Evolutionary conservation across 805 yeast genomes (phyloP).

Genomic region (Citeromyces nyonsensis): DNA sequence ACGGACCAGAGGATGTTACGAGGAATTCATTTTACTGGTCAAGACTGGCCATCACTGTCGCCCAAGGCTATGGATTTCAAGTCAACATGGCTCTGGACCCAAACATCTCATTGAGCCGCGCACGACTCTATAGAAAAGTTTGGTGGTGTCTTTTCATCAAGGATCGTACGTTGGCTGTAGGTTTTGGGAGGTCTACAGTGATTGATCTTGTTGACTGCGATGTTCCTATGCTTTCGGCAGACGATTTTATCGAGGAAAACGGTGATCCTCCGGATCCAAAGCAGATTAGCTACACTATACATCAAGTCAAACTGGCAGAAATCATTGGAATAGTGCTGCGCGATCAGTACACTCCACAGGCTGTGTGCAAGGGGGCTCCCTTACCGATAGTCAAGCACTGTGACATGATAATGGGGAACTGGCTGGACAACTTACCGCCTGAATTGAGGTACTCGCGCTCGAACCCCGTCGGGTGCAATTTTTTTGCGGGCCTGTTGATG

Average conservation of each 20-base stretch:
- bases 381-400: constrained; percentile 26
- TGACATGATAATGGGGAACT: constrained; percentile 57
- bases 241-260: constrained; percentile 27
- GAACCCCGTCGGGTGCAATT: constrained; percentile 12
- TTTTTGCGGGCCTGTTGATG: constrained; percentile 2
- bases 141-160: constrained; percentile 72
- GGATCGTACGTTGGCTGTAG: constrained; percentile 54
- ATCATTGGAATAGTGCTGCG: constrained; percentile 52
- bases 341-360: constrained; percentile 43
- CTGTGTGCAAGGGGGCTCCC: constrained; percentile 19
- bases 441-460: constrained; percentile 38
- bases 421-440: constrained; percentile 52
- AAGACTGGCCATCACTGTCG: constrained; percentile 50
- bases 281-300: constrained; percentile 42
- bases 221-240: constrained; percentile 53
- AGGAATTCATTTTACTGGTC: constrained; percentile 59
- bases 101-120: constrained; percentile 6
- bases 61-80: constrained; percentile 69
- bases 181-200: constrained; percentile 58
- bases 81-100: constrained; percentile 15
- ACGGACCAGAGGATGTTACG: constrained; percentile 54
- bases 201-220: constrained; percentile 64
- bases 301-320: constrained; percentile 49
- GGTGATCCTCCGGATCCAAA: constrained; percentile 26
- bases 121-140: constrained; percentile 9